A percentile compares a stretch with the other conserved stretches of the same genome.
Conservation (phyloP, 75 land plant genomes). For the Cunninghamia lanceolata region DNA sequence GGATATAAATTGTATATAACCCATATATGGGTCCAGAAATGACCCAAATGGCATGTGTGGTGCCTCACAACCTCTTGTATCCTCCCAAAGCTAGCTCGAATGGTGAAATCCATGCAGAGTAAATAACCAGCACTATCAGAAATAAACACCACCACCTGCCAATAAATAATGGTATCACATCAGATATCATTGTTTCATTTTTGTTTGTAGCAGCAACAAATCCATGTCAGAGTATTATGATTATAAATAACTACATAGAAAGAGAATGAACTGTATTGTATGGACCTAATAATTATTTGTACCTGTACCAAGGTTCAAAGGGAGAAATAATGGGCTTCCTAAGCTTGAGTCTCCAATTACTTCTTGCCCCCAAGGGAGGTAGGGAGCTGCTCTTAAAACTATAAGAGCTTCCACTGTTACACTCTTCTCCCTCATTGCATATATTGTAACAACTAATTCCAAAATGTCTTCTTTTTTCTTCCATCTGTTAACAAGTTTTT, state of each 20-base stretch:
- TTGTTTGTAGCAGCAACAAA: not conserved
- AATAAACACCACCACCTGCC: no score
- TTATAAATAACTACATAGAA: not conserved
- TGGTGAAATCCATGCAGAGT: no score
- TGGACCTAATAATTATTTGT: not conserved
- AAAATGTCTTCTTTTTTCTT: no score
- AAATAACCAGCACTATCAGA: no score
- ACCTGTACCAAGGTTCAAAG: slow-evolving; percentile 52
- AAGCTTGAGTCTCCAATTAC: slow-evolving; percentile 3
- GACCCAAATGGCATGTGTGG: no score
- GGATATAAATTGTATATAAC: no score
- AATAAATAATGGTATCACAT: not conserved
- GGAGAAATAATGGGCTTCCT: slow-evolving; percentile 38
- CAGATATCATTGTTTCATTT: not conserved
- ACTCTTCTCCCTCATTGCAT: no score
- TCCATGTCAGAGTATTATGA: not conserved
- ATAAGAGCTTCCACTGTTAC: no score
- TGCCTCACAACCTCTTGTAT: no score
- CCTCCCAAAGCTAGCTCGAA: slow-evolving; percentile 32
- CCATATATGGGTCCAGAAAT: no score
- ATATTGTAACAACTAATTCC: no score
- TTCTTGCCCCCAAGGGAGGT: slow-evolving; percentile 11
- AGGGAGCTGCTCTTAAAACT: not conserved
- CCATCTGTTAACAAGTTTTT: no score
- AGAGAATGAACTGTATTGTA: not conserved